These are phyloP conservation scores for Cynara cardunculus DNA, from an alignment of 129 eudicot species.

Conservation along the genomic window DNA sequence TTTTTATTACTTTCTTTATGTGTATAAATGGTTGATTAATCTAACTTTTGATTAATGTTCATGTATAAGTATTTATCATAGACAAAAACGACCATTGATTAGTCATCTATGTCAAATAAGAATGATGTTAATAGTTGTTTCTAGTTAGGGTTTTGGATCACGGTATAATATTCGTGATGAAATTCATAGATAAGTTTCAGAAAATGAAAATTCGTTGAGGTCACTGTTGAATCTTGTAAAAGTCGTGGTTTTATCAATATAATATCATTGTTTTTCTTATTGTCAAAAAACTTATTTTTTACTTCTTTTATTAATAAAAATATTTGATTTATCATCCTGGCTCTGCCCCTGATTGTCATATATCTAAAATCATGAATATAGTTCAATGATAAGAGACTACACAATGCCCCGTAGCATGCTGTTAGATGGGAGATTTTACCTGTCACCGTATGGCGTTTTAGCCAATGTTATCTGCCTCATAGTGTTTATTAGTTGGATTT, in stretches of 20 bases:
- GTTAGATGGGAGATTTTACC: neutral
- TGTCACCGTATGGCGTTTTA: neutral
- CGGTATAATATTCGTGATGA: neutral
- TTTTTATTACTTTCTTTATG: neutral
- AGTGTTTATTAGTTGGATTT: neutral
- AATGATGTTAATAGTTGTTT: neutral
- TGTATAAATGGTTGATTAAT: neutral
- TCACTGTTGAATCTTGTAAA: neutral
- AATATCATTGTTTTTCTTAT: neutral
- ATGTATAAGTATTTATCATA: no score
- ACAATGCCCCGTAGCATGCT: neutral
- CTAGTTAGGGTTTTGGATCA: neutral
- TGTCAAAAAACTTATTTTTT: no score
- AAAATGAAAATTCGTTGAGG: neutral
- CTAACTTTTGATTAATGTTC: neutral
- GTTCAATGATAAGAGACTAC: neutral
- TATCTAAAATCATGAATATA: no score
- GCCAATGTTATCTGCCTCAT: neutral
- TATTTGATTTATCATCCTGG: neutral
- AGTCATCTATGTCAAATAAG: neutral
- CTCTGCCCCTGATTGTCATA: neutral
- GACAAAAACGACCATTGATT: neutral
- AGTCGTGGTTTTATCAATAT: neutral
- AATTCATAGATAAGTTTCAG: neutral
- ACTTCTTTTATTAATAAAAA: no score